Conservation (phyloP, 345 rosid species). For the Pelargonium nanum region DNA sequence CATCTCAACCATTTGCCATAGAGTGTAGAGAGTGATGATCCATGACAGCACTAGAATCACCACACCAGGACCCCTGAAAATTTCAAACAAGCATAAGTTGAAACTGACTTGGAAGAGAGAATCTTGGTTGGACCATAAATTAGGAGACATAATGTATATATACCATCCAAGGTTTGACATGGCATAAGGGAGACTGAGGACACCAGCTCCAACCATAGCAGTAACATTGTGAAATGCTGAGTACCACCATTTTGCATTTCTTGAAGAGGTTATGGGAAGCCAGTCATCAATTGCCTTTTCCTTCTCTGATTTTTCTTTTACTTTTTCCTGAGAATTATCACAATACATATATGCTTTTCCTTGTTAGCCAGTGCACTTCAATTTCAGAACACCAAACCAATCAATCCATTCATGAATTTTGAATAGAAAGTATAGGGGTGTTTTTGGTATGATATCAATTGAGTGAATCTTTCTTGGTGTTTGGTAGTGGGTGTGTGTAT, state of each 20-base stretch:
- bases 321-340: too few relatives aligned
- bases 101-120: neutral
- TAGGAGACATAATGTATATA: neutral
- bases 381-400: too few relatives aligned
- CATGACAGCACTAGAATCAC: conserved; percentile 50
- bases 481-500: too few relatives aligned
- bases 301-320: conserved; percentile 24
- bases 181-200: conserved; percentile 73
- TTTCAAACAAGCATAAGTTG: neutral
- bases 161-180: conserved; percentile 80
- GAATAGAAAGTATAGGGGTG: too few relatives aligned
- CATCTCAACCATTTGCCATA: conserved; percentile 94
- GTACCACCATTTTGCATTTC: conserved; percentile 90
- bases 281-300: conserved; percentile 62
- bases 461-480: too few relatives aligned
- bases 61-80: conserved; percentile 70
- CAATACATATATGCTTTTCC: too few relatives aligned
- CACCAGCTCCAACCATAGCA: conserved; percentile 90
- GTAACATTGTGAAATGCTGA: conserved; percentile 85
- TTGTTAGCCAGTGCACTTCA: too few relatives aligned
- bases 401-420: too few relatives aligned
- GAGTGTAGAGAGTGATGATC: conserved; percentile 60
- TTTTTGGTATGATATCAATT: too few relatives aligned
- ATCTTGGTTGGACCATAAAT: neutral
- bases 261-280: conserved; percentile 66